Conservation (phyloP, 2,329 filamentous ascomycete species). For the Calonectria pseudoreteaudii region DNA sequence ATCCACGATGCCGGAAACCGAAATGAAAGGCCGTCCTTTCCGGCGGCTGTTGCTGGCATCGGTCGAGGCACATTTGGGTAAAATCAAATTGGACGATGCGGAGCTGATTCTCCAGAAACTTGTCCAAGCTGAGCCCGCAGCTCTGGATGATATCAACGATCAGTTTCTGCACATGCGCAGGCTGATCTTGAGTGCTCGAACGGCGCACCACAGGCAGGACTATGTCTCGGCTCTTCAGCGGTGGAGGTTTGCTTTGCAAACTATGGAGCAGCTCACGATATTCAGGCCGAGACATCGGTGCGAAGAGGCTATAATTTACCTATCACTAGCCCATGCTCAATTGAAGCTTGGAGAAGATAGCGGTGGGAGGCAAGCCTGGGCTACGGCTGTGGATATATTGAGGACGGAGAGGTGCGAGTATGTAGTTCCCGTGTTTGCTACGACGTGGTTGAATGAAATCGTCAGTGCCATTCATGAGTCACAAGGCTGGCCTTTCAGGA, state of each 20-base stretch:
- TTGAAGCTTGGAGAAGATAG: conserved; percentile 34
- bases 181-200: conserved; percentile 41
- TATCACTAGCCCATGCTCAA: conserved; percentile 46
- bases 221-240: conserved; percentile 30
- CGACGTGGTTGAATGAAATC: conserved; percentile 44
- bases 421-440: conserved; percentile 45
- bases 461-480: conserved; percentile 38
- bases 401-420: conserved; percentile 46
- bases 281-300: conserved; percentile 41
- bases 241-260: conserved; percentile 37
- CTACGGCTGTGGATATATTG: conserved; percentile 35
- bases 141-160: conserved; percentile 46
- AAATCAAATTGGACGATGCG: conserved; percentile 28
- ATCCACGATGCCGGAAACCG: conserved; percentile 13
- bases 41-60: conserved; percentile 38
- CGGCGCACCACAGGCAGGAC: conserved; percentile 28
- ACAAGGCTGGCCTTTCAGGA: conserved; percentile 46
- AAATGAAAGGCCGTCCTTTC: conserved; percentile 28
- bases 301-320: conserved; percentile 40
- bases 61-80: conserved; percentile 41
- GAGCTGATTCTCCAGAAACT: conserved; percentile 30
- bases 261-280: conserved; percentile 34
- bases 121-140: conserved; percentile 29
- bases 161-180: conserved; percentile 47
- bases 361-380: conserved; percentile 38